Evolutionary conservation across 2,329 filamentous ascomycete species (phyloP).

Genomic region (Teratosphaeria pseudoeucalypti): DNA sequence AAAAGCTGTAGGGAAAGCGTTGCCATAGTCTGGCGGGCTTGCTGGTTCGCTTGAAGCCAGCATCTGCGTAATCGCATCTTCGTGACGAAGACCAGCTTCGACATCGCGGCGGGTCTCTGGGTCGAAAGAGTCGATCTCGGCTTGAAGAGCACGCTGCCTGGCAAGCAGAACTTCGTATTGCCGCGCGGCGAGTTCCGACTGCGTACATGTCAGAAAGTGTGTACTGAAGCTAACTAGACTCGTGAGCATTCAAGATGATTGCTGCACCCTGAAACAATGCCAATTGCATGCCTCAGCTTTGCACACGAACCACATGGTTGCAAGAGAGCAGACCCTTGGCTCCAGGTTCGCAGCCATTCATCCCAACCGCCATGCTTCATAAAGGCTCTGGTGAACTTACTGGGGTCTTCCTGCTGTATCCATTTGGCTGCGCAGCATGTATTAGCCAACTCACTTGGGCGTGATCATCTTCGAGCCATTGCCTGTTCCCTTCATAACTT

Average conservation of each 20-base stretch:
- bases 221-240: background rate
- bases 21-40: constrained; percentile 86
- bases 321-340: background rate
- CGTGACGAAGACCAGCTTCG: constrained; percentile 73
- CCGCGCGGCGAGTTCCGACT: constrained; percentile 76
- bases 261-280: background rate
- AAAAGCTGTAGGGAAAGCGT: constrained; percentile 62
- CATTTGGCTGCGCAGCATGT: background rate
- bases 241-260: background rate
- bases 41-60: constrained; percentile 80
- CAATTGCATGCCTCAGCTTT: background rate
- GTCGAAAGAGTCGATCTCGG: constrained; percentile 83
- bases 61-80: constrained; percentile 58
- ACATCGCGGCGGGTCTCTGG: constrained; percentile 74
- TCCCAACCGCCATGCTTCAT: background rate
- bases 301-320: background rate
- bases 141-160: constrained; percentile 80
- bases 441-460: background rate
- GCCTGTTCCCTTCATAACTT: background rate
- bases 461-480: background rate
- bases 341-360: background rate
- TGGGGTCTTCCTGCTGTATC: constrained; percentile 39
- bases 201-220: constrained; percentile 10
- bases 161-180: constrained; percentile 87
- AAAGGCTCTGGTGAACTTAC: constrained; percentile 42